A percentile compares a stretch with the other conserved stretches of the same genome.
Evolutionary conservation across 495 filamentous ascomycete genomes (phyloP).

Genomic region (Penicillium canariense): DNA sequence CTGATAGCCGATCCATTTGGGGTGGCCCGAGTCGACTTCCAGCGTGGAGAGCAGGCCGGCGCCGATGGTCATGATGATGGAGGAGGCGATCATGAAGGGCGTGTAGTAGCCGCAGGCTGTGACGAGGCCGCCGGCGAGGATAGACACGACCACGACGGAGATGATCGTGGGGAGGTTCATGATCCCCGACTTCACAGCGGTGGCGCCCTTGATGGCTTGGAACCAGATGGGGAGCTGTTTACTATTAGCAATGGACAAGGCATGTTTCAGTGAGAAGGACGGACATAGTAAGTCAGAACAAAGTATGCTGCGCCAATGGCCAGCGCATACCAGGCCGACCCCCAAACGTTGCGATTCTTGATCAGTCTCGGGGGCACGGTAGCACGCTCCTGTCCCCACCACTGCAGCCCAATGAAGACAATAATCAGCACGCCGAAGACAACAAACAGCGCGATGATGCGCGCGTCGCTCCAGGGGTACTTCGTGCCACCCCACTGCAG

Average conservation of each 20-base stretch:
- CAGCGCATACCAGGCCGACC: conserved; percentile 51
- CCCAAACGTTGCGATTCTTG: conserved; percentile 66
- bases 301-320: conserved; percentile 64
- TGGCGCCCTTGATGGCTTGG: conserved; percentile 73
- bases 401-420: conserved; percentile 63
- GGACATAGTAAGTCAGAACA: conserved; percentile 56
- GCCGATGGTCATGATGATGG: conserved; percentile 62
- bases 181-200: conserved; percentile 70
- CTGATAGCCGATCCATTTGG: conserved; percentile 78
- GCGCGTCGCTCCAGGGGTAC: conserved; percentile 62
- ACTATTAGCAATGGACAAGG: conserved; percentile 6
- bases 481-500: conserved; percentile 81
- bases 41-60: conserved; percentile 69
- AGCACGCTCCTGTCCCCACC: conserved; percentile 66
- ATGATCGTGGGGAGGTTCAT: conserved; percentile 74
- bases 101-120: conserved; percentile 71
- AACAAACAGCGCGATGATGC: conserved; percentile 69
- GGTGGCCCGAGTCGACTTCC: conserved; percentile 47
- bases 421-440: conserved; percentile 65
- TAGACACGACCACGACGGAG: conserved; percentile 55
- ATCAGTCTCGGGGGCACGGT: conserved; percentile 74
- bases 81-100: conserved; percentile 64
- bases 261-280: conserved; percentile 1
- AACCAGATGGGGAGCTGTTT: conserved; percentile 82
- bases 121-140: conserved; percentile 60